Conservation (phyloP, 1,284 basidiomycete species). For the Moesziomyces antarcticus region DNA sequence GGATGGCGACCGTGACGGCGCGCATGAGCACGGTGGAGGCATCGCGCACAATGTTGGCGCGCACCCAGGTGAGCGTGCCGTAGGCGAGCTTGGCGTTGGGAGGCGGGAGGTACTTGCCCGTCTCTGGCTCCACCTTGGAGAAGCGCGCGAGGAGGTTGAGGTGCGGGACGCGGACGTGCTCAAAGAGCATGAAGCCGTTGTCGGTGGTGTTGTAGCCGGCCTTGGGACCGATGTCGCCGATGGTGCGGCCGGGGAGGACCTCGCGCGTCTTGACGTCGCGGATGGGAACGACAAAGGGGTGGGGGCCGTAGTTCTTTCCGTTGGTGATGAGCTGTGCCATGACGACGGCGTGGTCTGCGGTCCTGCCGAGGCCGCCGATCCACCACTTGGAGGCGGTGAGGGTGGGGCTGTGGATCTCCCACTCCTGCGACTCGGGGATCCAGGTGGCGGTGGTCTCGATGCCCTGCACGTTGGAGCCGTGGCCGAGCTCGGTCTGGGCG, state of each 20-base stretch:
- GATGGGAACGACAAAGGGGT: constrained; percentile 68
- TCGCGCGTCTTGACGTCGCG: constrained; percentile 68
- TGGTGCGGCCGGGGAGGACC: constrained; percentile 66
- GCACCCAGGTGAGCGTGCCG: constrained; percentile 61
- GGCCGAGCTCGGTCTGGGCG: constrained; percentile 62
- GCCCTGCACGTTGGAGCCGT: constrained; percentile 61
- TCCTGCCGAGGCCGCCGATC: constrained; percentile 68
- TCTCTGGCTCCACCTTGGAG: constrained; percentile 65
- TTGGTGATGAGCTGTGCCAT: constrained; percentile 69
- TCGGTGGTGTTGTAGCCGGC: constrained; percentile 66
- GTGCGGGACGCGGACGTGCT: constrained; percentile 66
- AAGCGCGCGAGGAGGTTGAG: constrained; percentile 68
- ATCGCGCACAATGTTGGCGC: constrained; percentile 68
- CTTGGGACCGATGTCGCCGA: constrained; percentile 69
- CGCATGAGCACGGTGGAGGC: constrained; percentile 67
- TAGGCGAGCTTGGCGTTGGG: constrained; percentile 55
- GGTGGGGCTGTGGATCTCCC: constrained; percentile 54
- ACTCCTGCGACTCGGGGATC: constrained; percentile 52
- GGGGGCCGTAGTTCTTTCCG: constrained; percentile 67
- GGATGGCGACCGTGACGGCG: constrained; percentile 68
- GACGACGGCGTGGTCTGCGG: constrained; percentile 68
- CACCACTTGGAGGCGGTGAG: constrained; percentile 64
- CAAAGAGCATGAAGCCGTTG: constrained; percentile 65
- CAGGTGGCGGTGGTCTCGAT: constrained; percentile 61
- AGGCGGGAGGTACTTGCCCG: constrained; percentile 57